Percentiles rank a stretch among this genome's conserved stretches.
Conservation (phyloP, 2,329 filamentous ascomycete genomes). For the Xylariaceae sp. region DNA sequence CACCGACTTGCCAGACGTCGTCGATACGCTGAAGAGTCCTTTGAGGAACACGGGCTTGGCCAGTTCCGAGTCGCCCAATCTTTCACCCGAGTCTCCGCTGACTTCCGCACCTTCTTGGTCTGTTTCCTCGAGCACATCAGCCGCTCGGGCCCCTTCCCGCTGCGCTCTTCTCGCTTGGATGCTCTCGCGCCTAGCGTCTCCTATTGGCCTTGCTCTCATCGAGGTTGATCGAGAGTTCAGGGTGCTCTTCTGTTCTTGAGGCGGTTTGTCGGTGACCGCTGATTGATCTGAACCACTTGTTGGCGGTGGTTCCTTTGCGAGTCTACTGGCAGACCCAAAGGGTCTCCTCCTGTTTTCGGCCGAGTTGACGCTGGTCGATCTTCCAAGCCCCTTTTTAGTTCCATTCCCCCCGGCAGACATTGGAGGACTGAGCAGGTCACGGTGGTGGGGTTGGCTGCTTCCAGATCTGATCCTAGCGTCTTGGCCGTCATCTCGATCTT, state of each 20-base stretch:
- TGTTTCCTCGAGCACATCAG: constrained; percentile 86
- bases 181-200: constrained; percentile 84
- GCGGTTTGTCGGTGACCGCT: constrained; percentile 49
- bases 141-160: constrained; percentile 67
- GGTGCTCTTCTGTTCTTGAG: constrained; percentile 48
- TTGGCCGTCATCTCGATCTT: constrained; percentile 49
- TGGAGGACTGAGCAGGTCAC: constrained; percentile 74
- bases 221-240: constrained; percentile 57
- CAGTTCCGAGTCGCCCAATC: constrained; percentile 66
- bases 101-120: constrained; percentile 69
- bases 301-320: constrained; percentile 61
- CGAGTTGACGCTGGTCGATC: constrained; percentile 89
- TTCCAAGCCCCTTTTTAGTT: constrained; percentile 67
- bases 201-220: constrained; percentile 78
- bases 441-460: constrained; percentile 67
- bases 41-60: constrained; percentile 95
- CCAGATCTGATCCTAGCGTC: constrained; percentile 49
- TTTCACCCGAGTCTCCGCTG: constrained; percentile 58
- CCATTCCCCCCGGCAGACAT: constrained; percentile 55
- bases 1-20: constrained; percentile 88
- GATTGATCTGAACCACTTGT: constrained; percentile 80
- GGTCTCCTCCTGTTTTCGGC: constrained; percentile 71
- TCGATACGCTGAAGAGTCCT: constrained; percentile 94
- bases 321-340: constrained; percentile 39
- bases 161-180: constrained; percentile 80